Percentiles rank a stretch among this genome's conserved stretches.
Evolutionary conservation across 169 alveolate species (phyloP).

Genomic region (Eimeria sp.): DNA sequence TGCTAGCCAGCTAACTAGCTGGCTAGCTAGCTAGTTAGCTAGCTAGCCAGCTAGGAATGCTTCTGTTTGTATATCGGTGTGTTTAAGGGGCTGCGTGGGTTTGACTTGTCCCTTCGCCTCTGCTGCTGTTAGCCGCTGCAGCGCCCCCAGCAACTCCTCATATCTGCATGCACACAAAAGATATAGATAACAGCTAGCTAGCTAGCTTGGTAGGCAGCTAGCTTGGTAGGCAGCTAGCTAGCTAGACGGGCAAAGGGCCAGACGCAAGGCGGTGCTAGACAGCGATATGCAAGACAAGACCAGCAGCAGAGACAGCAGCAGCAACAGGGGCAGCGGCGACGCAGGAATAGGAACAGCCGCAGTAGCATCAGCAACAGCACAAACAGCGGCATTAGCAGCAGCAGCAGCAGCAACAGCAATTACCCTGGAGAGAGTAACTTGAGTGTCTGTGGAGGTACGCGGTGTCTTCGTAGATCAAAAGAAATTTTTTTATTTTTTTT

Average conservation of each 20-base stretch:
- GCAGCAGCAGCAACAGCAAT: background rate
- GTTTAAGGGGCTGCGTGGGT: background rate
- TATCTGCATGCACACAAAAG: background rate
- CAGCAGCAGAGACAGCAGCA: background rate
- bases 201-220: background rate
- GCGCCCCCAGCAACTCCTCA: background rate
- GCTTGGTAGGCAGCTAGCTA: background rate
- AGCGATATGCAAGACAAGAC: background rate
- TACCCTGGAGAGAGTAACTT: background rate
- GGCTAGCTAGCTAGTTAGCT: no score
- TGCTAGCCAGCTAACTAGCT: no score
- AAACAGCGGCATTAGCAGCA: background rate
- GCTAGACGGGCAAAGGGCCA: background rate
- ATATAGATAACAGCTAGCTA: background rate
- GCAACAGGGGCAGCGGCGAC: background rate
- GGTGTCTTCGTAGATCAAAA: background rate
- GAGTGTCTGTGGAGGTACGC: background rate
- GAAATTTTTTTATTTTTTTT: background rate
- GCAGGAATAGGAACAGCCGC: background rate
- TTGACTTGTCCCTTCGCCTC: background rate
- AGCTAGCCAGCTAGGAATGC: no score
- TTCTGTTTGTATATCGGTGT: no score
- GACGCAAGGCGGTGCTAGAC: background rate
- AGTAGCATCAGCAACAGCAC: background rate
- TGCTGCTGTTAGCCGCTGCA: conserved; percentile 30